A percentile compares a stretch with the other conserved stretches of the same genome.
Evolutionary conservation across 345 rosid species (phyloP).

Genomic region (Mallotus nudiflorus): DNA sequence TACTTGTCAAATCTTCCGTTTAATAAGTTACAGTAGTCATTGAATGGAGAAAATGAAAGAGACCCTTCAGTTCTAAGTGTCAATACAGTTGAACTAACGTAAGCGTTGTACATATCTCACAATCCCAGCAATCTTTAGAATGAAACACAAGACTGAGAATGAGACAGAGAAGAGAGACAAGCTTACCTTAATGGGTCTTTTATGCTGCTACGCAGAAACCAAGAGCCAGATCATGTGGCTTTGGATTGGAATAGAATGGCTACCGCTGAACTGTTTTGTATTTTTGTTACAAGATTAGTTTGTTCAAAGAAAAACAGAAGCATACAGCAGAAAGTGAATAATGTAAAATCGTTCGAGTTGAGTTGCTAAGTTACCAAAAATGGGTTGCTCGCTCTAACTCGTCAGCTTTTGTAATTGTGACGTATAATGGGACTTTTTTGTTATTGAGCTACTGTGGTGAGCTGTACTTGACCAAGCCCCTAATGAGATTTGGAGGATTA

Average conservation of each 20-base stretch:
- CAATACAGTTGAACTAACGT: conserved; percentile 44
- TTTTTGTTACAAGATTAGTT: no score
- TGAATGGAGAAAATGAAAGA: conserved; percentile 42
- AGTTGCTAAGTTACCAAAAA: conserved; percentile 1
- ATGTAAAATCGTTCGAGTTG: conserved; percentile 7
- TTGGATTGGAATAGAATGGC: conserved; percentile 4
- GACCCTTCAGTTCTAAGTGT: conserved; percentile 48
- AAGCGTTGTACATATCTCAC: conserved; percentile 52
- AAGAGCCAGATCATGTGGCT: conserved; percentile 13
- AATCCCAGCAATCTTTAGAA: not conserved
- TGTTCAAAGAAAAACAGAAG: no score
- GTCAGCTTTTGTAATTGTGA: not conserved
- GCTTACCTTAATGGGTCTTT: conserved; percentile 27
- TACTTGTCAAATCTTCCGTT: conserved; percentile 48
- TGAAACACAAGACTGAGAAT: not conserved
- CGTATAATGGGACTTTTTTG: no score
- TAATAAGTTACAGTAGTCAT: conserved; percentile 48
- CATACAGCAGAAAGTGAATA: not conserved
- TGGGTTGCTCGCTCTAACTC: not conserved
- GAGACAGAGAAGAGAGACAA: not conserved
- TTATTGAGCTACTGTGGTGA: no score
- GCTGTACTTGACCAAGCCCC: no score
- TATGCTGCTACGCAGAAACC: conserved; percentile 17
- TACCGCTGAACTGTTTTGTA: no score
- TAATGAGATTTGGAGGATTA: no score